Percentiles rank a stretch among this genome's conserved stretches.
phyloP scores from a whole-genome alignment of 768 basidiomycete species.

The Naganishia onofrii region DNA sequence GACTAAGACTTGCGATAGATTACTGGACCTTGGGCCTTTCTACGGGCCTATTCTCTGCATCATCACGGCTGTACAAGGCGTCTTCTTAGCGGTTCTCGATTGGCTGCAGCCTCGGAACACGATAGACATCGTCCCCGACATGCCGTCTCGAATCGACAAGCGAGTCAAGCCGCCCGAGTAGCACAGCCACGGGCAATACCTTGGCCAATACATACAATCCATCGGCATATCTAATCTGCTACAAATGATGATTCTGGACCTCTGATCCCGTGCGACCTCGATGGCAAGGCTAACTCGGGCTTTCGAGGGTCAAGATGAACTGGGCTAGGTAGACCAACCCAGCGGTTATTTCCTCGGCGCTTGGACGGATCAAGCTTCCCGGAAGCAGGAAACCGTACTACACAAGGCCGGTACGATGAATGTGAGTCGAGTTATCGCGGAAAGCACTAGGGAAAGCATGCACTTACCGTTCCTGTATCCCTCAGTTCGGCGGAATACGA shows the following conservation, averaged over 20 bases:
- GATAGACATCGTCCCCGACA: conserved; percentile 64
- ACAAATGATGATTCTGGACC: not conserved
- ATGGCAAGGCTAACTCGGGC: not conserved
- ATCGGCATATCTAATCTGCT: not conserved
- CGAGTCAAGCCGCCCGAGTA: not conserved
- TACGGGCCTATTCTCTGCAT: conserved; percentile 83
- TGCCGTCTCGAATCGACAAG: not conserved
- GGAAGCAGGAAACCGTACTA: conserved; percentile 79
- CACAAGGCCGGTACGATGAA: not conserved
- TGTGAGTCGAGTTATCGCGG: conserved; percentile 10
- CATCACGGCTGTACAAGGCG: conserved; percentile 81
- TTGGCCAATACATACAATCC: not conserved
- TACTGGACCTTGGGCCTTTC: conserved; percentile 67
- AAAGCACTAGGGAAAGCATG: not conserved
- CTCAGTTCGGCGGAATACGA: conserved; percentile 65
- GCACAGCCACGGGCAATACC: not conserved
- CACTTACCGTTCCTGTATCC: conserved; percentile 67
- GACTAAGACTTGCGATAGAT: conserved; percentile 54
- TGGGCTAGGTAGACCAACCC: conserved; percentile 67
- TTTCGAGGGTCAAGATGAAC: conserved; percentile 57
- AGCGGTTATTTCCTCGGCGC: conserved; percentile 70
- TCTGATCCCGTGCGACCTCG: not conserved
- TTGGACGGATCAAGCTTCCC: conserved; percentile 67
- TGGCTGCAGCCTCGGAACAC: conserved; percentile 75
- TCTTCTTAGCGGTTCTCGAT: conserved; percentile 81